Evolutionary conservation across 2,329 filamentous ascomycete species (phyloP).

Genomic region (Penicillium sp.): DNA sequence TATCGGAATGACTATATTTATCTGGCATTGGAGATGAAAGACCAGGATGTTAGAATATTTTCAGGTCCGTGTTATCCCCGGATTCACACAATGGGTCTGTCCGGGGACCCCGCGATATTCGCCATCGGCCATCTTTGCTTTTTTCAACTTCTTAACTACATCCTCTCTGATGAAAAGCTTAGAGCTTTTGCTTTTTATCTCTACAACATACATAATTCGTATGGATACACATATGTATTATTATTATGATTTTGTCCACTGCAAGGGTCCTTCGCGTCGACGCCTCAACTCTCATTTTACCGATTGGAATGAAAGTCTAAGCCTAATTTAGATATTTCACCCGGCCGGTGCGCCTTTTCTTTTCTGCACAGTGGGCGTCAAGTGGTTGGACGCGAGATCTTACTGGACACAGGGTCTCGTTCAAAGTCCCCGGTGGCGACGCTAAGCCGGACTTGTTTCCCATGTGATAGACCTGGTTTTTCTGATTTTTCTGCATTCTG

Average conservation of each 20-base stretch:
- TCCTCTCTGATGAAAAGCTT: neutral
- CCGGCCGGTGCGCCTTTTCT: neutral
- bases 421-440: neutral
- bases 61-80: neutral
- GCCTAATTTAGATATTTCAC: neutral
- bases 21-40: neutral
- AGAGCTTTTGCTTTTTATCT: no score
- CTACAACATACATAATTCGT: neutral
- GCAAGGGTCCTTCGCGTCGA: neutral
- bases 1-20: neutral
- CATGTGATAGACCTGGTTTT: conserved; percentile 3
- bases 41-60: neutral
- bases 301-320: neutral
- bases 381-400: neutral
- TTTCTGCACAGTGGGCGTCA: neutral
- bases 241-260: neutral
- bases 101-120: conserved; percentile 6
- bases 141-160: neutral
- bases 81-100: neutral
- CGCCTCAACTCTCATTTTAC: neutral
- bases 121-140: neutral
- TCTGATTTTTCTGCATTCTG: neutral
- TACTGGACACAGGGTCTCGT: neutral
- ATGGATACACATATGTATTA: neutral
- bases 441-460: neutral